Base-by-base conservation (phyloP, 2,329 filamentous ascomycete genomes). In the Pseudocercospora cruenta region DNA sequence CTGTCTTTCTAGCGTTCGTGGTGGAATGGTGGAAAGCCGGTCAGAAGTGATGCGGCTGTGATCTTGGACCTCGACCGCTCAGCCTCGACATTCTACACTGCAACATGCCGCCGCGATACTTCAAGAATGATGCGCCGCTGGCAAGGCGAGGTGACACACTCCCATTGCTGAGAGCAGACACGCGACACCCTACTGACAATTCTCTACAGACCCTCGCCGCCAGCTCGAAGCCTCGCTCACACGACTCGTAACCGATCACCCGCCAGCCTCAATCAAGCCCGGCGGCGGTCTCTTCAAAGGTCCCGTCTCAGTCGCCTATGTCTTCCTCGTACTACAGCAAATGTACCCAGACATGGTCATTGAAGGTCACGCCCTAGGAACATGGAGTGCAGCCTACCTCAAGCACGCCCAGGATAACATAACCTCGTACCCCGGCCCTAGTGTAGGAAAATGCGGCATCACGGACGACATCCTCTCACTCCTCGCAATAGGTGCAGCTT, bases 211-310 rank as follows among this genome's bases (percentile, higher is more conserved):
- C 68, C 79, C 83, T 62, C 78, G 82, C 75, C 83, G 83, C 66
- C 83, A 85, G 72, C 77, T 85, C 68, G 76, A 83, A 70, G 82
- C 82, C 62, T 84, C 82, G 16, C 77, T 85, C 59, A 80, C 79
- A 33, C 82, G 83, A 65, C 78, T 85, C 45, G 79, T 84, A 53
- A 82, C 77, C 58, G 77, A 82, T 10, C 74, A 83, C 69, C 82
- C 83, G 53, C 83, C 83, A 21, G 78, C 82, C 53, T 75, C 77
- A 51, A 73, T 84, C 55, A 77, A 77, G 31, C 81, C 82, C 9
- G 79, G 80, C 54, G 83, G 83, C 45, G 83, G 83, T 22, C 78
- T 85, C 28, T 84, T 83, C 76, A 81, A 83, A 74, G 83, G 83
- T 16, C 82, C 82, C 8, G 80, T 83, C 54, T 81, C 78, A 57